Evolutionary conservation across 805 yeast genomes (phyloP).

Genomic region (Suhomyces sp.): DNA sequence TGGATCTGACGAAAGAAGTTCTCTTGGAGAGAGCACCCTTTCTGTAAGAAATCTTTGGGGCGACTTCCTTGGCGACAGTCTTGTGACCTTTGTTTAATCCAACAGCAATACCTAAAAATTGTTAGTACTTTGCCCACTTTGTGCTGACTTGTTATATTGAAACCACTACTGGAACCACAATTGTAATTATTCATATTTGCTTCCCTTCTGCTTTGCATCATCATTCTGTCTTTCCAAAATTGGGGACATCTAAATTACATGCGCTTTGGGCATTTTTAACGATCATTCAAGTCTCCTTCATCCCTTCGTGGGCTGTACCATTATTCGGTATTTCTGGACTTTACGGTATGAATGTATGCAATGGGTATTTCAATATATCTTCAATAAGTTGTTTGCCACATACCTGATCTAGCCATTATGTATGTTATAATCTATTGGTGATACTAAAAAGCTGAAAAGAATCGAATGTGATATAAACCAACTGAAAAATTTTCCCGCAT

Average conservation of each 20-base stretch:
- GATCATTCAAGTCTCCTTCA: not conserved
- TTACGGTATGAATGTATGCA: not conserved
- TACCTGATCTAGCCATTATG: constrained; percentile 65
- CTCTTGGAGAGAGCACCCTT: constrained; percentile 96
- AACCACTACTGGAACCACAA: not conserved
- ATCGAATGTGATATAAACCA: constrained; percentile 1
- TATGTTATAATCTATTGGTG: constrained; percentile 3
- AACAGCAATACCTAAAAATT: constrained; percentile 76
- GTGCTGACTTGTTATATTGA: not conserved
- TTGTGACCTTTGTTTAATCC: constrained; percentile 99
- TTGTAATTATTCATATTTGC: not conserved
- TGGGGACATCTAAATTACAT: not conserved
- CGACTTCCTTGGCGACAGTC: constrained; percentile 77
- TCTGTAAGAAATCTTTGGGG: constrained; percentile 80
- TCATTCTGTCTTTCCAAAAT: not conserved
- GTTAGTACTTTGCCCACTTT: constrained; percentile 5
- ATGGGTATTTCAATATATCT: not conserved
- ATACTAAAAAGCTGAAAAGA: constrained; percentile 7
- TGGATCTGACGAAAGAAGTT: constrained; percentile 90
- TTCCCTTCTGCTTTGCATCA: not conserved
- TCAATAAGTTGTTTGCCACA: constrained; percentile 27
- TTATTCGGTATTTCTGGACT: not conserved
- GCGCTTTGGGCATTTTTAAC: not conserved
- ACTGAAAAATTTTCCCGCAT: constrained; percentile 4
- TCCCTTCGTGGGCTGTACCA: not conserved